A percentile compares a stretch with the other conserved stretches of the same genome.
Conservation (phyloP, 805 yeast genomes). For the Yamadazyma endophytica region DNA sequence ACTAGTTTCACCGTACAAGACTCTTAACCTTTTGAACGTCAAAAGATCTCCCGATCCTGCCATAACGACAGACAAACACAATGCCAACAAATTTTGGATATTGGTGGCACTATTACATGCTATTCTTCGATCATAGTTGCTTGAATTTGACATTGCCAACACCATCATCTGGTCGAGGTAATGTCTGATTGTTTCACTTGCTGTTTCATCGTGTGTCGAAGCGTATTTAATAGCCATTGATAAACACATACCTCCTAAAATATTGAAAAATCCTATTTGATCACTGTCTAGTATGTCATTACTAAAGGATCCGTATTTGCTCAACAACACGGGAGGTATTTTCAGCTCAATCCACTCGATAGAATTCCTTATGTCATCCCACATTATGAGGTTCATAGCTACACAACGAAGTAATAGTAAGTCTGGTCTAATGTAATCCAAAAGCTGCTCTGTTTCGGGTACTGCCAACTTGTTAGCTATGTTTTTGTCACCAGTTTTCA, state of each 20-base stretch:
- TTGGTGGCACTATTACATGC: constrained; percentile 51
- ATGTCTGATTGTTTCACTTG: constrained; percentile 51
- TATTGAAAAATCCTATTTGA: constrained; percentile 56
- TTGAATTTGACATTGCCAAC: constrained; percentile 38
- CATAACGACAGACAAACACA: constrained; percentile 71
- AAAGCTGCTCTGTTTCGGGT: constrained; percentile 54
- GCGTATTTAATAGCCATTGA: constrained; percentile 76
- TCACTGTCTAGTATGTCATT: constrained; percentile 47
- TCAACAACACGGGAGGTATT: constrained; percentile 46
- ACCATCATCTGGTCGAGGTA: constrained; percentile 51
- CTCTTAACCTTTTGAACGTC: constrained; percentile 66
- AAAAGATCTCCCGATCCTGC: constrained; percentile 90
- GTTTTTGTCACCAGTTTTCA: constrained; percentile 57
- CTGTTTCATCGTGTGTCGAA: constrained; percentile 54
- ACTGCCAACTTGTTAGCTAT: constrained; percentile 60
- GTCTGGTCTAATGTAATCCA: constrained; percentile 79
- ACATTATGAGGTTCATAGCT: constrained; percentile 62
- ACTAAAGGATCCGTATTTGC: constrained; percentile 17
- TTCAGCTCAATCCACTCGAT: constrained; percentile 54
- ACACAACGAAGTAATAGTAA: constrained; percentile 61
- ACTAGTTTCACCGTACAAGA: constrained; percentile 57
- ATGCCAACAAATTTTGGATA: constrained; percentile 54
- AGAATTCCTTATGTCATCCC: constrained; percentile 56
- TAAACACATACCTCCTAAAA: constrained; percentile 70
- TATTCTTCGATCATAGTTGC: constrained; percentile 54